These are phyloP conservation scores for Halenospora varia DNA, from an alignment of 495 filamentous ascomycete species.

Conservation along the genomic window DNA sequence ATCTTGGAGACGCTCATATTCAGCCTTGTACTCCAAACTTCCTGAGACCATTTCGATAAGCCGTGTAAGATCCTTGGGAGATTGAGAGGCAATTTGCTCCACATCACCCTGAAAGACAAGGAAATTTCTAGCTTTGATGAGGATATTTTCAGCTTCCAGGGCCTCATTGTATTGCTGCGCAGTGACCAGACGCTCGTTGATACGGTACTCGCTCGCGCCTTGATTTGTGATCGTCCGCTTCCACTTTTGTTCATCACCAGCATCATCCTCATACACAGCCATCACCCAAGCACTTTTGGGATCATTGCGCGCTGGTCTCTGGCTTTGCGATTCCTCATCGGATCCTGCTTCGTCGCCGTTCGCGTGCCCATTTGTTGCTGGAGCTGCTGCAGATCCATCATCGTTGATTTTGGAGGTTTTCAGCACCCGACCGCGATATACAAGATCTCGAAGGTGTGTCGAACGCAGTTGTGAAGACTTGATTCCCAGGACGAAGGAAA, in stretches of 20 bases:
- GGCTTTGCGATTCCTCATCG: constrained; percentile 49
- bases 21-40: constrained; percentile 89
- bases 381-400: constrained; percentile 67
- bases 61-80: constrained; percentile 87
- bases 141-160: constrained; percentile 88
- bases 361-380: constrained; percentile 49
- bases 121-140: constrained; percentile 97
- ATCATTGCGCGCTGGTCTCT: constrained; percentile 56
- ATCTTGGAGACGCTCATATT: constrained; percentile 84
- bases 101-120: constrained; percentile 98
- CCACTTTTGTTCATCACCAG: constrained; percentile 92
- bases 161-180: constrained; percentile 92
- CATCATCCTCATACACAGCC: constrained; percentile 98
- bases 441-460: constrained; percentile 87
- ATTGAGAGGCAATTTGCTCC: constrained; percentile 94
- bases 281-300: constrained; percentile 96
- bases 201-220: constrained; percentile 91
- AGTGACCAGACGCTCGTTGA: constrained; percentile 86
- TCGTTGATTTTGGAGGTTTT: constrained; percentile 86
- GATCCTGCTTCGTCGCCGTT: constrained; percentile 53
- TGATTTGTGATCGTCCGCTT: constrained; percentile 87
- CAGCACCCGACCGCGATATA: constrained; percentile 93
- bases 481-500: constrained; percentile 97
- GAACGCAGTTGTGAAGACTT: constrained; percentile 97
- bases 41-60: constrained; percentile 97